phyloP scores from a whole-genome alignment of 139 green algal species.

The Nannochloris sp. region DNA sequence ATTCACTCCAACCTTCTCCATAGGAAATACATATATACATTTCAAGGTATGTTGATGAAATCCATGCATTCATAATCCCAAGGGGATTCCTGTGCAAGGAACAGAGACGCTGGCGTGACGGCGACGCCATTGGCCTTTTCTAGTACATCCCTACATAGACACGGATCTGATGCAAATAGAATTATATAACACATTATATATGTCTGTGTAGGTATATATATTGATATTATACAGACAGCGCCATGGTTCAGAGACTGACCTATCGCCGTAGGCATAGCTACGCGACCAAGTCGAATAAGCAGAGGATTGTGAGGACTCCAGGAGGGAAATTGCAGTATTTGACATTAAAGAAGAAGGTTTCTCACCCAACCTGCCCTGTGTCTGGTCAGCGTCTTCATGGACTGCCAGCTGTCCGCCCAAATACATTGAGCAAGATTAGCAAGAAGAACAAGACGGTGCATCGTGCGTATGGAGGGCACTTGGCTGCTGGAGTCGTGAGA shows the following conservation, averaged over 20 bases:
- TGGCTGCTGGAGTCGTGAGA: slow-evolving; percentile 72
- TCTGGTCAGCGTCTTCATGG: slow-evolving; percentile 71
- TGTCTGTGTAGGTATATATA: too few relatives aligned
- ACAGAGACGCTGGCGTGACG: too few relatives aligned
- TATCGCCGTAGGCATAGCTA: slow-evolving; percentile 82
- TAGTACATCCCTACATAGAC: too few relatives aligned
- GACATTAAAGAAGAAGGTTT: slow-evolving; percentile 82
- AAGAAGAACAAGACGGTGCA: slow-evolving; percentile 92
- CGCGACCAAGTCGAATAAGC: slow-evolving; percentile 87
- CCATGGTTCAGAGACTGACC: slow-evolving; percentile 79
- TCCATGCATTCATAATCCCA: too few relatives aligned
- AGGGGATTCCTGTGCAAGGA: too few relatives aligned
- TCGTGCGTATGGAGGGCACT: slow-evolving; percentile 86
- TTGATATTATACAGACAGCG: slow-evolving; percentile 9
- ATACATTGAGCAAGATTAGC: slow-evolving; percentile 57
- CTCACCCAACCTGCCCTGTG: slow-evolving; percentile 65
- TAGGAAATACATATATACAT: too few relatives aligned
- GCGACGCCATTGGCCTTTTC: too few relatives aligned
- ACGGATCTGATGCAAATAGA: too few relatives aligned
- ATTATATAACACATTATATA: too few relatives aligned
- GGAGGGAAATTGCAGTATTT: slow-evolving; percentile 85
- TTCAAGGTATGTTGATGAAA: too few relatives aligned
- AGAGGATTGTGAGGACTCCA: slow-evolving; percentile 82
- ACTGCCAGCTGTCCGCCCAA: slow-evolving; percentile 47
- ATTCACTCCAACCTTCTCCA: too few relatives aligned